Conservation (phyloP, 306 rosid species). For the Rosa persica region DNA sequence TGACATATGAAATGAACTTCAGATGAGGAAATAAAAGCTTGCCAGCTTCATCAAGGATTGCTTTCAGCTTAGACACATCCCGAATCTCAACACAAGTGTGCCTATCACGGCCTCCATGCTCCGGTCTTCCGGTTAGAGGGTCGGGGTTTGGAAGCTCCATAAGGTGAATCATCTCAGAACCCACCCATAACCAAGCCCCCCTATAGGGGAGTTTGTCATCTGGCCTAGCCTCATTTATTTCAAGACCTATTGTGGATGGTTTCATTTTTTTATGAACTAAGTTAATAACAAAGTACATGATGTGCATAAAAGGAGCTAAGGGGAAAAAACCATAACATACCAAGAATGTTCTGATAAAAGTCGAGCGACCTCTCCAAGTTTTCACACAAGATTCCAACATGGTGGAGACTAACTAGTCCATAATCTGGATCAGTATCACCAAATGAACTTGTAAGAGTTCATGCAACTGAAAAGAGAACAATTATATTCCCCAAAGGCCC, state of each 20-base stretch:
- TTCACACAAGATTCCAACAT: conserved; percentile 83
- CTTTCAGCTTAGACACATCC: conserved; percentile 79
- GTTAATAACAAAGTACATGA: not conserved
- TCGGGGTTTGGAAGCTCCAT: conserved; percentile 99
- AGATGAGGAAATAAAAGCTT: conserved; percentile 23
- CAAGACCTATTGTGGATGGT: conserved; percentile 49
- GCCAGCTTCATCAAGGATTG: conserved; percentile 80
- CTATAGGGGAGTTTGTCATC: conserved; percentile 90
- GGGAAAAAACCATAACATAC: conserved; percentile 43
- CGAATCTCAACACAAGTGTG: conserved; percentile 79
- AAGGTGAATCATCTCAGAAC: conserved; percentile 92
- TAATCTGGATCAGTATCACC: conserved; percentile 53
- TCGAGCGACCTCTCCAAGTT: conserved; percentile 77
- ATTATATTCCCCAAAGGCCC: too few species aligned
- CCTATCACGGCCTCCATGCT: conserved; percentile 92
- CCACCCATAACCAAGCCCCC: conserved; percentile 99
- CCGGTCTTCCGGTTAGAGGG: conserved; percentile 82
- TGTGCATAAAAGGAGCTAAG: not conserved
- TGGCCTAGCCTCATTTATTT: conserved; percentile 95
- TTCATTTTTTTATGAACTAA: not conserved
- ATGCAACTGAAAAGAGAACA: not conserved
- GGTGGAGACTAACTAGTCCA: conserved; percentile 85
- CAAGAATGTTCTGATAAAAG: conserved; percentile 81
- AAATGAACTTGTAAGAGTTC: conserved; percentile 4
- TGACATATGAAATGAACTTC: not conserved